Conservation (phyloP, 208 protist genomes). For the Wallacemonas collosoma region DNA sequence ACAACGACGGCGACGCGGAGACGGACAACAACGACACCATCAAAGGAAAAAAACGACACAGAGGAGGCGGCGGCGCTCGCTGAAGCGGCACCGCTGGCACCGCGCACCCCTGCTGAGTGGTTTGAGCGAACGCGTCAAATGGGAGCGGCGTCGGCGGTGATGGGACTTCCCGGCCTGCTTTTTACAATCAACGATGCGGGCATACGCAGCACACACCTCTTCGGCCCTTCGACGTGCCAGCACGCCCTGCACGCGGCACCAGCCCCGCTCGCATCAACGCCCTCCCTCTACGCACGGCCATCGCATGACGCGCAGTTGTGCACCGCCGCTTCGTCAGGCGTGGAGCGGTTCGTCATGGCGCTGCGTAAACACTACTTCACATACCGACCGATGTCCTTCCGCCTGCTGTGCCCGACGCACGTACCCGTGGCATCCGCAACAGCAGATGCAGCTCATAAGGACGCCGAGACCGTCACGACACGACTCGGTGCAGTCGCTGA, state of each 20-base stretch:
- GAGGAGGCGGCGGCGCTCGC: too few relatives aligned
- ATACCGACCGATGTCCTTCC: constrained; percentile 67
- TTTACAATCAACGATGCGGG: constrained; percentile 89
- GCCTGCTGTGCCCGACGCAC: constrained; percentile 29
- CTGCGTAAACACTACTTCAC: constrained; percentile 74
- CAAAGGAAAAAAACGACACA: too few relatives aligned
- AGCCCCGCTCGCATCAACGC: neutral
- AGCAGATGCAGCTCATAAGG: too few relatives aligned
- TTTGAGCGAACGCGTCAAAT: constrained; percentile 4
- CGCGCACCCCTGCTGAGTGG: neutral
- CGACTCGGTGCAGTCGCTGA: neutral
- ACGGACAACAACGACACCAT: too few relatives aligned
- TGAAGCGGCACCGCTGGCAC: too few relatives aligned
- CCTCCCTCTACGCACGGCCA: too few relatives aligned
- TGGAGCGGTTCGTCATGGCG: constrained; percentile 48
- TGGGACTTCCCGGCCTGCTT: constrained; percentile 84
- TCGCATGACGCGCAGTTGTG: neutral
- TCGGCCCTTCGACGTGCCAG: constrained; percentile 49
- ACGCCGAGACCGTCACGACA: too few relatives aligned
- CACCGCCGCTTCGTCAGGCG: constrained; percentile 14
- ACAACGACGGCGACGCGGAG: too few relatives aligned
- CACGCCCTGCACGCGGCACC: neutral
- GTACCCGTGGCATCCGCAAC: neutral
- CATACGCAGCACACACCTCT: constrained; percentile 59
- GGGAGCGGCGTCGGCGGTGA: constrained; percentile 47